These are phyloP conservation scores for Gnetum montanum DNA, from an alignment of 75 land plant species.

Conservation along the genomic window DNA sequence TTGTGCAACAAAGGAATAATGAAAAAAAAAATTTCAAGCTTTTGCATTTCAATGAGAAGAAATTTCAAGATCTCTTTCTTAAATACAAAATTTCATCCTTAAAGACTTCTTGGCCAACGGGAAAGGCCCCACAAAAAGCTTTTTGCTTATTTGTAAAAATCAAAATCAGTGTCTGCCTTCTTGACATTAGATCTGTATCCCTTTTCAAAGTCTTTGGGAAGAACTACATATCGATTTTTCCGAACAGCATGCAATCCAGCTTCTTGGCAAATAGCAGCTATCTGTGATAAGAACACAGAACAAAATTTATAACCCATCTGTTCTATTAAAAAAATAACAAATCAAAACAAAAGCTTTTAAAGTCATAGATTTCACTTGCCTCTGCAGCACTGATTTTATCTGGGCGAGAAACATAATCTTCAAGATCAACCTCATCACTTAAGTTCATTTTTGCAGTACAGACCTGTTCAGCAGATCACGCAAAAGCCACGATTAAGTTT, in stretches of 20 bases:
- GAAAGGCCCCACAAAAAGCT: too few relatives aligned
- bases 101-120: too few relatives aligned
- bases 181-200: slow-evolving; percentile 83
- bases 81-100: too few relatives aligned
- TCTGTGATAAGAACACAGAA: slow-evolving; percentile 48
- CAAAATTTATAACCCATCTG: slow-evolving; percentile 9
- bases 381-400: slow-evolving; percentile 97
- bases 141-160: slow-evolving; percentile 59
- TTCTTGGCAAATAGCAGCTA: slow-evolving; percentile 89
- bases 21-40: too few relatives aligned
- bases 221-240: slow-evolving; percentile 82
- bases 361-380: slow-evolving; percentile 27
- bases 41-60: too few relatives aligned
- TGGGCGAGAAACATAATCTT: slow-evolving; percentile 89
- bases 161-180: slow-evolving; percentile 89
- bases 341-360: not conserved
- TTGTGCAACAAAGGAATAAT: too few relatives aligned
- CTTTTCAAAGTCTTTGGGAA: slow-evolving; percentile 87
- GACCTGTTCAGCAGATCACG: slow-evolving; percentile 31
- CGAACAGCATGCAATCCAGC: slow-evolving; percentile 92
- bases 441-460: slow-evolving; percentile 93
- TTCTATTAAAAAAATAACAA: not conserved
- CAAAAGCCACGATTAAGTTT: not conserved
- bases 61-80: too few relatives aligned
- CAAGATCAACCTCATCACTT: slow-evolving; percentile 89